phyloP scores from a whole-genome alignment of 2,329 filamentous ascomycete genomes.

The Ophiostoma sp. region DNA sequence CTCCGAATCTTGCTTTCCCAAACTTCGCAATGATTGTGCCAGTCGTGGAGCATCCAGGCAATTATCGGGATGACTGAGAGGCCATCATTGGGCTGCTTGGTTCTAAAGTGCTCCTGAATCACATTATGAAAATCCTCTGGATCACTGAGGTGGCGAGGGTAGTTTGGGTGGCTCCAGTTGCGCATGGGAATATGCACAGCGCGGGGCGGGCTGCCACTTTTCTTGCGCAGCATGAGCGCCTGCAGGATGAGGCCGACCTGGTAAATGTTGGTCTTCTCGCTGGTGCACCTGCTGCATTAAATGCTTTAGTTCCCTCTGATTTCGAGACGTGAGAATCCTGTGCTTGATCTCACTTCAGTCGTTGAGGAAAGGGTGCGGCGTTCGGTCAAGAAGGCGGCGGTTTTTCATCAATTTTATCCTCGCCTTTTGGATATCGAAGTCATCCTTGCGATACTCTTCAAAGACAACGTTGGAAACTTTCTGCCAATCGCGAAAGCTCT shows the following conservation, averaged over 20 bases:
- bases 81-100: neutral
- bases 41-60: neutral
- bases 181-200: neutral
- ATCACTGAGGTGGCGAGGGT: neutral
- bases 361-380: neutral
- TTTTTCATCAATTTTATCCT: too few relatives aligned
- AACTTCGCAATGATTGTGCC: too few relatives aligned
- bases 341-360: neutral
- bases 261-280: constrained; percentile 27
- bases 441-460: neutral
- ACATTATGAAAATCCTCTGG: neutral
- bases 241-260: constrained; percentile 26
- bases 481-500: neutral
- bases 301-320: neutral
- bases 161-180: neutral
- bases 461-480: neutral
- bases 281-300: neutral
- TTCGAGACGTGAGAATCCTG: neutral
- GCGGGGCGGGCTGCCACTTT: neutral
- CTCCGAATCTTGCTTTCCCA: neutral
- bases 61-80: neutral
- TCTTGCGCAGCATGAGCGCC: neutral
- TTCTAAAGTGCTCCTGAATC: too few relatives aligned
- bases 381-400: neutral
- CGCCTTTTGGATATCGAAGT: neutral